Percentiles rank a stretch among this genome's conserved stretches.
Conservation (phyloP, 345 rosid species). For the Hypericum perforatum region DNA sequence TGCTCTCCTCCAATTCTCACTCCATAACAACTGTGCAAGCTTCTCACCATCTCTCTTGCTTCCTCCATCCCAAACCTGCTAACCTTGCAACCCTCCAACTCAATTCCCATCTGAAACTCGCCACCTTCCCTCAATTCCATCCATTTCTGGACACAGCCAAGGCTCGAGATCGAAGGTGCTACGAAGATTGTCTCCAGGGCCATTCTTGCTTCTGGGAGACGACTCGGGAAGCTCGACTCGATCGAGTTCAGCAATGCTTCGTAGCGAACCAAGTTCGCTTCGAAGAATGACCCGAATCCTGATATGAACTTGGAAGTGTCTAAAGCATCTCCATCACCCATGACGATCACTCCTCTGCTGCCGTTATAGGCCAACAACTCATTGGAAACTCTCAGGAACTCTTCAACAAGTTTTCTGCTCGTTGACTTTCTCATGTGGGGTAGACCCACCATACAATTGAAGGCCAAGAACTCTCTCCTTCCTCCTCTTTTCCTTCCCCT, state of each 20-base stretch:
- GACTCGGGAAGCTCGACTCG: slow-evolving; percentile 13
- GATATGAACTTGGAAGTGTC: neutral
- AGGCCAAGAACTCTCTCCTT: slow-evolving; percentile 27
- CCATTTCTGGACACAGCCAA: slow-evolving; percentile 9
- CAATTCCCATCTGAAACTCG: neutral
- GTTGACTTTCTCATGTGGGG: slow-evolving; percentile 37
- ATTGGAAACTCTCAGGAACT: slow-evolving; percentile 26
- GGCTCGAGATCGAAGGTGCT: slow-evolving; percentile 17
- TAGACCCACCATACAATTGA: slow-evolving; percentile 38
- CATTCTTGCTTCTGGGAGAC: slow-evolving; percentile 21
- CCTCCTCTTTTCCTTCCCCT: slow-evolving; percentile 17
- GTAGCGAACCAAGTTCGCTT: slow-evolving; percentile 14
- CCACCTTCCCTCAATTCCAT: slow-evolving; percentile 6
- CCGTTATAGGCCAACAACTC: slow-evolving; percentile 6
- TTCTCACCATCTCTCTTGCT: slow-evolving; percentile 24
- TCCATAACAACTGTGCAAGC: slow-evolving; percentile 14
- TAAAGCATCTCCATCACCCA: slow-evolving; percentile 21
- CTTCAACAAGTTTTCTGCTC: slow-evolving; percentile 20
- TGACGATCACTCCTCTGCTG: slow-evolving; percentile 13
- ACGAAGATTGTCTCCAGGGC: slow-evolving; percentile 24
- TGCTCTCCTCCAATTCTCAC: slow-evolving; percentile 18
- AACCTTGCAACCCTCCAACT: slow-evolving; percentile 13
- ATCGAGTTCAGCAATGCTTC: slow-evolving; percentile 21
- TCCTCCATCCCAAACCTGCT: slow-evolving; percentile 21
- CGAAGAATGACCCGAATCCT: slow-evolving; percentile 17